Base-by-base conservation (phyloP, 345 rosid species). In the Murraya paniculata region DNA sequence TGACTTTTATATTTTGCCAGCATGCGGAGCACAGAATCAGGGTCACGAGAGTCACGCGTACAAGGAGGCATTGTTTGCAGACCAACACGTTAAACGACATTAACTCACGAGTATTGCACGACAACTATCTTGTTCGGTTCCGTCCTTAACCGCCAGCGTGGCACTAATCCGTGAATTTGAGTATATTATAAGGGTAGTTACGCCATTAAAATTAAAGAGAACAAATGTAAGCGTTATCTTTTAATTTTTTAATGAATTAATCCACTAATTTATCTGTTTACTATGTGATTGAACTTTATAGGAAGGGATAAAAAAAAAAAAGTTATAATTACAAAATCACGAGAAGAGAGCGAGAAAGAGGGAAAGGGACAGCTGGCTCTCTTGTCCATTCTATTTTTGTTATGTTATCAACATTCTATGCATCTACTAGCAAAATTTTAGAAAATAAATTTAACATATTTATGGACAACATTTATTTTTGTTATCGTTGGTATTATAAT, bases 41-140 rank as follows among this genome's bases (percentile, higher is more conserved):
- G 59, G 77, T 81, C 86, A 81, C 86, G 84, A 79, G 81, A 41
- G 35, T 70, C 88, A 33, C 76, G 88, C 78, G 31, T 13, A 60
- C 18, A 28, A 28, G 70, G 66, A 25, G 78, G 30, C 60, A 64
- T 21, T 4, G 11, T 21, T 1, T 16, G 45, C 38, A 74, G 55
- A 7, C 19, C 18, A 7, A 69, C 56, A 24, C 22, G 24, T 57
- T 9, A 14, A 35, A 59, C 22, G 38, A 24, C 22, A n/a, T 2
- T 13, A 59, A 27, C 13, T 79, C 82, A 68, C 82, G 74, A 75
- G 75, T 9, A 50, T 60, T 21, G 65, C 77, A 33, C 67, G 35
- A 65, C 65, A n/a, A 39, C 9, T 16, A 0, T 21, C 18, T 68
- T 13, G 27, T 22, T 69, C 50, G 76, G 36, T 39, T 59, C 6